Evolutionary conservation across 352 stramenopile genomes (phyloP).

Genomic region (Plasmopara halstedii): DNA sequence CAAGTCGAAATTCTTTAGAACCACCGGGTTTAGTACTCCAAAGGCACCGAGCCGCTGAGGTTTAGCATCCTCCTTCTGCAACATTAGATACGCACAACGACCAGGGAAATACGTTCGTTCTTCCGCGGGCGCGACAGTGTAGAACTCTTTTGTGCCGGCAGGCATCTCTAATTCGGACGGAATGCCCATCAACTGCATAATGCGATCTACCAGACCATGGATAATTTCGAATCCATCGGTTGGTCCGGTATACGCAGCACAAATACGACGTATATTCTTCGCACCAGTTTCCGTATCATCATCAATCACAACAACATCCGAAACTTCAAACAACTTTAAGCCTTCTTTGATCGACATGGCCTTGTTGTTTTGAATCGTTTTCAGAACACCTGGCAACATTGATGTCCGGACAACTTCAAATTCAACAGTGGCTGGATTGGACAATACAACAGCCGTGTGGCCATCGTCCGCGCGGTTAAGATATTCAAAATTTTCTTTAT

Average conservation of each 20-base stretch:
- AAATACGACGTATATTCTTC: conserved; percentile 93
- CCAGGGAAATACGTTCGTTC: conserved; percentile 93
- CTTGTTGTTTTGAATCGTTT: conserved; percentile 99
- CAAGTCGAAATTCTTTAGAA: conserved; percentile 98
- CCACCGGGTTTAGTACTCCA: conserved; percentile 97
- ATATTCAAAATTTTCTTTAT: conserved; percentile 97
- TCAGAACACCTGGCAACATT: conserved; percentile 96
- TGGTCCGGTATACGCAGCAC: conserved; percentile 94
- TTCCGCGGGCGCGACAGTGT: conserved; percentile 55
- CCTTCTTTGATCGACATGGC: conserved; percentile 93
- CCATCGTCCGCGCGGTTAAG: conserved; percentile 82
- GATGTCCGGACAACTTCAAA: conserved; percentile 99
- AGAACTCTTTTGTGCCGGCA: conserved; percentile 63
- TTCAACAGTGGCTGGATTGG: conserved; percentile 98
- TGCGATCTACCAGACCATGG: conserved; percentile 97
- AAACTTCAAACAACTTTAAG: conserved; percentile 99
- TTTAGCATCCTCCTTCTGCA: conserved; percentile 69
- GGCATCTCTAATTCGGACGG: conserved; percentile 60
- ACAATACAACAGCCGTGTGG: conserved; percentile 88
- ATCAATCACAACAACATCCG: conserved; percentile 97
- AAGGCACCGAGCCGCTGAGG: conserved; percentile 90
- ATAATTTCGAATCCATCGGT: conserved; percentile 99
- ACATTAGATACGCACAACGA: conserved; percentile 92
- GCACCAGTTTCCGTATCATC: conserved; percentile 89
- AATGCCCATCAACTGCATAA: conserved; percentile 97